Conservation (phyloP, 169 alveolate genomes). For the Theileria annulata region DNA sequence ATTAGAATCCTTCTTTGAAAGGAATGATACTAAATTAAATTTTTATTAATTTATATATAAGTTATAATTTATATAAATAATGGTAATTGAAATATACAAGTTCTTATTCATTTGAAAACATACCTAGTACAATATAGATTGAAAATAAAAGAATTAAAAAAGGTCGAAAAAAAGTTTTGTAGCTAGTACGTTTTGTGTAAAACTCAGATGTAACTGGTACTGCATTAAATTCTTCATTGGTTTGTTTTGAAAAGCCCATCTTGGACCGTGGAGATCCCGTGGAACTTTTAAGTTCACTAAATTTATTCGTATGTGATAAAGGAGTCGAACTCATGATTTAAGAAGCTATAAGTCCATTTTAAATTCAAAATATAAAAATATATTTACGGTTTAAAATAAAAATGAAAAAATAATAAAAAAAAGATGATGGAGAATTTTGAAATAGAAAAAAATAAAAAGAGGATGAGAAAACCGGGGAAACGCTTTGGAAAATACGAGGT, state of each 20-base stretch:
- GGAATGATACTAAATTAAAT: conserved; percentile 11
- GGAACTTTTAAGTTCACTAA: conserved; percentile 7
- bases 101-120: neutral
- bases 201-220: conserved; percentile 19
- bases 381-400: neutral
- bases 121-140: conserved; percentile 1
- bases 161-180: conserved; percentile 2
- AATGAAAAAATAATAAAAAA: neutral
- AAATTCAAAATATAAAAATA: neutral
- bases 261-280: conserved; percentile 8
- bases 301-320: neutral
- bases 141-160: neutral
- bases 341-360: conserved; percentile 14
- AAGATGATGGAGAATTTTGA: neutral
- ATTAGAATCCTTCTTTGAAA: neutral
- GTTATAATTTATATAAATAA: neutral
- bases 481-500: neutral
- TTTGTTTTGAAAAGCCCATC: neutral
- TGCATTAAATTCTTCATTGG: neutral
- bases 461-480: neutral
- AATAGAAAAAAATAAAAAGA: neutral
- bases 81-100: neutral
- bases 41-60: neutral
- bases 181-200: neutral
- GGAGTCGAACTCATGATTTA: conserved; percentile 14